Conservation (phyloP, 768 basidiomycete genomes). For the Mycena capillaripes region DNA sequence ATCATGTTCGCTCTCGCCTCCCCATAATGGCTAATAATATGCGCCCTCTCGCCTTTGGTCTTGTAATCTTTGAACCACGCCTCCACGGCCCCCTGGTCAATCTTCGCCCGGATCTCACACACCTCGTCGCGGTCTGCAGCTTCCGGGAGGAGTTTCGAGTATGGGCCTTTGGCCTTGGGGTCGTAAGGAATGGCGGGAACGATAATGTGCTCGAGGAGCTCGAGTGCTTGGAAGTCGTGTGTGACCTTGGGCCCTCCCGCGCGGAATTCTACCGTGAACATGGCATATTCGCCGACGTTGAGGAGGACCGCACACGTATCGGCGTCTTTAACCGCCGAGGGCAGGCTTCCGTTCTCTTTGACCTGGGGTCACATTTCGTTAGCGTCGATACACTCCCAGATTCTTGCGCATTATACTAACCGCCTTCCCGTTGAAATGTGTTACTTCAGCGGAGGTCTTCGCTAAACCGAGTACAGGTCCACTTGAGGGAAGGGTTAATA, state of each 20-base stretch:
- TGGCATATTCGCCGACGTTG: slow-evolving; percentile 31
- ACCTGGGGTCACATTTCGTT: background rate
- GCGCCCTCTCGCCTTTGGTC: slow-evolving; percentile 22
- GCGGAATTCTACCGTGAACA: slow-evolving; percentile 29
- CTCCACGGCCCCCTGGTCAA: slow-evolving; percentile 17
- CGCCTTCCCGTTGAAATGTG: slow-evolving; percentile 27
- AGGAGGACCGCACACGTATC: slow-evolving; percentile 25
- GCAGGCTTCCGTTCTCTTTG: background rate
- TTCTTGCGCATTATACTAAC: background rate
- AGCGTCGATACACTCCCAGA: background rate
- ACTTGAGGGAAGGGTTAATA: background rate
- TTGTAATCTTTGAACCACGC: slow-evolving; percentile 29
- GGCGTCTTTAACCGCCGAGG: slow-evolving; percentile 20
- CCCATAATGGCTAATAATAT: slow-evolving; percentile 31
- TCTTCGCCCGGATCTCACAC: slow-evolving; percentile 4
- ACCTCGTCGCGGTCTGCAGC: slow-evolving; percentile 24
- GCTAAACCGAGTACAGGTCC: slow-evolving; percentile 17
- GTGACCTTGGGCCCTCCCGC: slow-evolving; percentile 26
- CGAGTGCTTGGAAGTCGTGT: slow-evolving; percentile 32
- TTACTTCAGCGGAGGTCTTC: slow-evolving; percentile 4
- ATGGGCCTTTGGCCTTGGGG: background rate
- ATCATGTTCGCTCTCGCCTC: slow-evolving; percentile 32
- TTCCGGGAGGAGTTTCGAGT: slow-evolving; percentile 12
- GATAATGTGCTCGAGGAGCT: slow-evolving; percentile 20
- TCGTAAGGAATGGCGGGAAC: slow-evolving; percentile 28